Evolutionary conservation across 75 land plant species (phyloP).

Genomic region (Pinus taeda): DNA sequence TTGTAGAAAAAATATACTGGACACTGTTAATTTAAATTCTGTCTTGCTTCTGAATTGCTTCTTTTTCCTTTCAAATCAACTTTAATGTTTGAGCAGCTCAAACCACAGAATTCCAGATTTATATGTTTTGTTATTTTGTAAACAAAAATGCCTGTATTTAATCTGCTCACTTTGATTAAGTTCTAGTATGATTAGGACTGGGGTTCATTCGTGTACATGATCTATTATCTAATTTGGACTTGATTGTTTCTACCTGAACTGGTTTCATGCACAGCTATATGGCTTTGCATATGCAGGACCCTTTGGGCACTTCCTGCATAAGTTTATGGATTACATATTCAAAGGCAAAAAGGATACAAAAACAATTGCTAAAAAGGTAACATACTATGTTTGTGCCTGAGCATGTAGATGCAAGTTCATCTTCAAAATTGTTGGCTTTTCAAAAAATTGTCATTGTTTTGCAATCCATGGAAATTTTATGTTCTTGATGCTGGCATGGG

Average conservation of each 20-base stretch:
- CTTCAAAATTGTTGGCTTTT: background rate
- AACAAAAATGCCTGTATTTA: background rate
- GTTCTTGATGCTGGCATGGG: background rate
- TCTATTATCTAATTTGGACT: background rate
- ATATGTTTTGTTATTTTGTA: background rate
- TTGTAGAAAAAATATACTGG: background rate
- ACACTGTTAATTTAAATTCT: background rate
- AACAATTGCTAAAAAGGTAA: constrained; percentile 85
- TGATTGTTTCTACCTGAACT: constrained; percentile 1
- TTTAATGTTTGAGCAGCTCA: background rate
- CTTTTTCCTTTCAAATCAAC: background rate
- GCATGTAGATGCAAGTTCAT: background rate
- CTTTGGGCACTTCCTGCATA: constrained; percentile 87
- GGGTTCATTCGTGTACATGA: background rate
- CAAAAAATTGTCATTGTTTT: background rate
- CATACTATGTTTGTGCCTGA: background rate
- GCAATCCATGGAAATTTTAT: constrained; percentile 5
- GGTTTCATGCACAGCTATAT: constrained; percentile 71
- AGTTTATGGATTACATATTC: constrained; percentile 71
- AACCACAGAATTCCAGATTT: background rate
- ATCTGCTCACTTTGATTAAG: background rate
- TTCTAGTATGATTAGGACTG: background rate
- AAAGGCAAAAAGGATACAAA: constrained; percentile 63
- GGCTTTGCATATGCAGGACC: constrained; percentile 85
- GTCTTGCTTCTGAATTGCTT: background rate